phyloP scores from a whole-genome alignment of 2,329 filamentous ascomycete species.

The Fusarium compactum region DNA sequence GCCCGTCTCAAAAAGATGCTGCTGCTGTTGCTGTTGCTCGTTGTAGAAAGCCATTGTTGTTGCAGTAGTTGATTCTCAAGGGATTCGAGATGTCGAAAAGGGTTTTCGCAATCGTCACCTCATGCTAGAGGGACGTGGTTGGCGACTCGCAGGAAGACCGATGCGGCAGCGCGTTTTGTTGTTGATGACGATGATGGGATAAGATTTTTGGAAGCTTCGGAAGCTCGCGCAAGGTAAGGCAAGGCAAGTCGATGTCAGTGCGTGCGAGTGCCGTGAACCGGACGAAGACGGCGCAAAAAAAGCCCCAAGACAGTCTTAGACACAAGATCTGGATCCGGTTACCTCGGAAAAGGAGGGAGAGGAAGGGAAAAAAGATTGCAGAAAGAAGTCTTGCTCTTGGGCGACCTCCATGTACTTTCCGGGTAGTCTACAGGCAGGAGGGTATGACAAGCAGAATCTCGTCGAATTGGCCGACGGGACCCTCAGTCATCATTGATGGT shows the following conservation, averaged over 20 bases:
- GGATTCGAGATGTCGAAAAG: slow-evolving; percentile 23
- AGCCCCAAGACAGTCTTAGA: slow-evolving; percentile 13
- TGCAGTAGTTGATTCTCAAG: slow-evolving; percentile 16
- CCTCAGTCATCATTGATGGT: slow-evolving; percentile 30
- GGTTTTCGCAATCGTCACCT: slow-evolving; percentile 62
- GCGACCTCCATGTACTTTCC: slow-evolving; percentile 29
- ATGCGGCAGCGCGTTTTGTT: slow-evolving; percentile 31
- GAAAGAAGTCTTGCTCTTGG: background rate
- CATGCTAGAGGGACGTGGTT: slow-evolving; percentile 41
- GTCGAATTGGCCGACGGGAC: slow-evolving; percentile 26
- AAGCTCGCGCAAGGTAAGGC: slow-evolving; percentile 24
- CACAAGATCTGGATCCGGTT: slow-evolving; percentile 22
- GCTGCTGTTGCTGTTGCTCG: slow-evolving; percentile 64
- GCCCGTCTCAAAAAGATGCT: slow-evolving; percentile 66
- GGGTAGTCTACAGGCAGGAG: background rate
- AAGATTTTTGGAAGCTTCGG: slow-evolving; percentile 27
- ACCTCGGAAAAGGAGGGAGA: background rate
- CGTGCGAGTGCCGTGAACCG: slow-evolving; percentile 12
- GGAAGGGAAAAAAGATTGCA: background rate
- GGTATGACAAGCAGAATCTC: slow-evolving; percentile 34
- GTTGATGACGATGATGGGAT: slow-evolving; percentile 13
- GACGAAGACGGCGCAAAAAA: slow-evolving; percentile 2
- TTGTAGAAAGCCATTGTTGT: slow-evolving; percentile 50
- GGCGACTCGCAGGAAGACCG: slow-evolving; percentile 3
- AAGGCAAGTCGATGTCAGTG: slow-evolving; percentile 29